These are phyloP conservation scores for Fragilaria crotonensis DNA, from an alignment of 108 stramenopile species.

Conservation along the genomic window DNA sequence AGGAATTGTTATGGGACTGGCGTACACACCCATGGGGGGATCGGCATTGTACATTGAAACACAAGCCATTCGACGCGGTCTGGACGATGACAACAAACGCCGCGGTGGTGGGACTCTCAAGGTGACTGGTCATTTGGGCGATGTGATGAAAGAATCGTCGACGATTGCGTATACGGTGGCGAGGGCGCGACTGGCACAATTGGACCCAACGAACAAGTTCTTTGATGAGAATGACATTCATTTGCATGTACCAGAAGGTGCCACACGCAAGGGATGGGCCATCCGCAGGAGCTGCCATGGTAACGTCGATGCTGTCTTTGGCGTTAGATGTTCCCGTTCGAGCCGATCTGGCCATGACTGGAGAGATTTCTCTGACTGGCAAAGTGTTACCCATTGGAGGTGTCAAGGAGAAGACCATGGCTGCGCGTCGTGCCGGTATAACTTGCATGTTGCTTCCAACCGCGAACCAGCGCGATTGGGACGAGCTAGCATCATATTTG, in stretches of 20 bases:
- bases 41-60: conserved; percentile 95
- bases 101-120: conserved; percentile 69
- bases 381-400: conserved; percentile 97
- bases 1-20: conserved; percentile 98
- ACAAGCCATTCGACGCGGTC: conserved; percentile 74
- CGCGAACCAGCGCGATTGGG: conserved; percentile 90
- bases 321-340: conserved; percentile 79
- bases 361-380: conserved; percentile 88
- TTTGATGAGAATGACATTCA: conserved; percentile 88
- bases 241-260: conserved; percentile 99
- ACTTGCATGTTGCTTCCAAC: conserved; percentile 79
- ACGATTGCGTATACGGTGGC: conserved; percentile 94
- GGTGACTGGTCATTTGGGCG: conserved; percentile 93
- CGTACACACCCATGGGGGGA: conserved; percentile 97
- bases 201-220: conserved; percentile 52
- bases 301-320: conserved; percentile 92
- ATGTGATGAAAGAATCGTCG: conserved; percentile 92
- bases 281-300: conserved; percentile 94
- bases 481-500: conserved; percentile 94
- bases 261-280: conserved; percentile 99
- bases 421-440: conserved; percentile 91
- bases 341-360: conserved; percentile 97
- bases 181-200: conserved; percentile 63
- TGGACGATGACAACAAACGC: conserved; percentile 55
- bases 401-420: conserved; percentile 99